Evolutionary conservation across 2,329 filamentous ascomycete species (phyloP).

Genomic region (Apiospora aurea): DNA sequence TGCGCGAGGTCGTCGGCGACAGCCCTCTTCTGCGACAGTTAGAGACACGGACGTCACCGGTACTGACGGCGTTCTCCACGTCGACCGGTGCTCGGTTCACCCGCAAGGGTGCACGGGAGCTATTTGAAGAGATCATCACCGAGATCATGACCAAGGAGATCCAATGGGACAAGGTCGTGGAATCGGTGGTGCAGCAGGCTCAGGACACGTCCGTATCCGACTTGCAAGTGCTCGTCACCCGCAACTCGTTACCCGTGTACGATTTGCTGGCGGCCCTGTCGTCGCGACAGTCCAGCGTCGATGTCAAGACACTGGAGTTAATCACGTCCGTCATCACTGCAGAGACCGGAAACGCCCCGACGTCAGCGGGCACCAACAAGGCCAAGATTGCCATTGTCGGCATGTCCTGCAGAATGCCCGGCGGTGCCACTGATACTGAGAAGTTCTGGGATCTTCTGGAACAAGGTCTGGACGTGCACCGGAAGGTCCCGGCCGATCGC

Average conservation of each 20-base stretch:
- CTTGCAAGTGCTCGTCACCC: conserved; percentile 38
- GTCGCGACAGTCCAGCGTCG: background rate
- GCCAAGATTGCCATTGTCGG: conserved; percentile 73
- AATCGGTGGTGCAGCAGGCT: conserved; percentile 34
- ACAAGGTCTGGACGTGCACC: conserved; percentile 67
- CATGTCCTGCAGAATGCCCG: conserved; percentile 69
- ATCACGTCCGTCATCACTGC: conserved; percentile 33
- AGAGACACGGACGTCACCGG: too few species aligned
- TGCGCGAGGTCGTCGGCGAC: conserved; percentile 35
- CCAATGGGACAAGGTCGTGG: conserved; percentile 39
- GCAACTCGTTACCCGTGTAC: conserved; percentile 37
- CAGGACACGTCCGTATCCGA: conserved; percentile 28
- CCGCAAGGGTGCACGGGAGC: conserved; percentile 33
- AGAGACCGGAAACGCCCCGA: too few species aligned
- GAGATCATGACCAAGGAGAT: conserved; percentile 43
- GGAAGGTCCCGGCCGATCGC: conserved; percentile 40
- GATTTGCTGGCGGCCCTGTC: conserved; percentile 38
- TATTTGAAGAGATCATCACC: conserved; percentile 38
- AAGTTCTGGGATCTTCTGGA: conserved; percentile 70
- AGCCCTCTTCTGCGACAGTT: too few species aligned
- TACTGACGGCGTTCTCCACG: conserved; percentile 40
- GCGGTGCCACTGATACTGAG: conserved; percentile 63
- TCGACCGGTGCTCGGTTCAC: conserved; percentile 39
- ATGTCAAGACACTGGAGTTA: conserved; percentile 28
- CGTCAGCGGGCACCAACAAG: conserved; percentile 32